These are phyloP conservation scores for Aspergillus sp. DNA, from an alignment of 2,329 filamentous ascomycete genomes.

Conservation along the genomic window DNA sequence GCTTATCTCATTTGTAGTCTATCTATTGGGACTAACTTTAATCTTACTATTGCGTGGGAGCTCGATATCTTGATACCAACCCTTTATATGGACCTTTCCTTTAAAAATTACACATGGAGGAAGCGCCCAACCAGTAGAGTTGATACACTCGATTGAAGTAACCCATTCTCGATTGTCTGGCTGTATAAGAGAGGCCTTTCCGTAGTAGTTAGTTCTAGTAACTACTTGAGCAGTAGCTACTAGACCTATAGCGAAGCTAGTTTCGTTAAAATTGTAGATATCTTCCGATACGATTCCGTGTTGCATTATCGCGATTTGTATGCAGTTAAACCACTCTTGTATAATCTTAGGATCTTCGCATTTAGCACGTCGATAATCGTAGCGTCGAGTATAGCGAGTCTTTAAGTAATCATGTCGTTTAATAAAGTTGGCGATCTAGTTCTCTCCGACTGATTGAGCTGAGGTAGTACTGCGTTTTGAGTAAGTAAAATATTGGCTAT, in stretches of 20 bases:
- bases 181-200: conserved; percentile 7
- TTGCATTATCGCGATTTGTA: conserved; percentile 2
- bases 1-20: not conserved
- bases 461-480: too few relatives aligned
- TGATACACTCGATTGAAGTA: conserved; percentile 7
- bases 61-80: not conserved
- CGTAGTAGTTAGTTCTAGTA: conserved; percentile 3
- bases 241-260: too few relatives aligned
- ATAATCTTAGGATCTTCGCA: conserved; percentile 6
- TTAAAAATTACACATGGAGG: not conserved
- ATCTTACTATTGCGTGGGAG: not conserved
- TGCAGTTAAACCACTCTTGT: not conserved
- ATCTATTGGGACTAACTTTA: not conserved
- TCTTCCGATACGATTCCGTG: too few relatives aligned
- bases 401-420: too few relatives aligned
- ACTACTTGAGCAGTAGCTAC: too few relatives aligned
- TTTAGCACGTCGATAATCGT: not conserved
- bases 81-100: not conserved
- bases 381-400: too few relatives aligned
- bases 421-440: too few relatives aligned
- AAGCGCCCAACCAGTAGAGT: not conserved
- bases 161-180: conserved; percentile 16
- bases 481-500: not conserved
- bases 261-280: too few relatives aligned
- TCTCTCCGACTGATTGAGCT: too few relatives aligned